phyloP scores from a whole-genome alignment of 73 alveolate genomes.

The Paramecium tetraurelia region DNA sequence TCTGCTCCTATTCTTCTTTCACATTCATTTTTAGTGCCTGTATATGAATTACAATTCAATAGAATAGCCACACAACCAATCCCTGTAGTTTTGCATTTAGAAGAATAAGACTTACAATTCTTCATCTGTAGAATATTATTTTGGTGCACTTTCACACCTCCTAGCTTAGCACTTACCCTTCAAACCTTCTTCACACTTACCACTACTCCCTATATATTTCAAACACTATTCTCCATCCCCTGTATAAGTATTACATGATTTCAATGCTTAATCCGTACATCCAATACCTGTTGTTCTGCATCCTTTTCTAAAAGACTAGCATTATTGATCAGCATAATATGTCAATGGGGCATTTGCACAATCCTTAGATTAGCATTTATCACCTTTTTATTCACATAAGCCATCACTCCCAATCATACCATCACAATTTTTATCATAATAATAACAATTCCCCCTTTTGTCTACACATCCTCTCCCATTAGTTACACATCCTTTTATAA shows the following conservation, averaged over 20 bases:
- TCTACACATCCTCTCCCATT: neutral
- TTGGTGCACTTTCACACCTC: conserved; percentile 30
- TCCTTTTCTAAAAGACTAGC: neutral
- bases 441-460: neutral
- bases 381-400: neutral
- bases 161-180: neutral
- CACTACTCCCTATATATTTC: neutral
- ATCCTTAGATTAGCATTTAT: neutral
- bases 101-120: neutral
- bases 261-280: neutral
- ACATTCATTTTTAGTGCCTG: neutral
- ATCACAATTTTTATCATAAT: neutral
- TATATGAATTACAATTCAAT: neutral
- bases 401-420: conserved; percentile 38
- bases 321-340: neutral
- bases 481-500: neutral
- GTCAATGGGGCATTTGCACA: neutral
- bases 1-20: neutral
- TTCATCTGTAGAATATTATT: neutral
- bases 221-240: neutral
- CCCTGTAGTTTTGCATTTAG: neutral
- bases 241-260: neutral
- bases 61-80: neutral
- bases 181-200: neutral
- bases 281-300: conserved; percentile 20